Conservation (phyloP, 1,139 yeast genomes). For the Candida smagusa region DNA sequence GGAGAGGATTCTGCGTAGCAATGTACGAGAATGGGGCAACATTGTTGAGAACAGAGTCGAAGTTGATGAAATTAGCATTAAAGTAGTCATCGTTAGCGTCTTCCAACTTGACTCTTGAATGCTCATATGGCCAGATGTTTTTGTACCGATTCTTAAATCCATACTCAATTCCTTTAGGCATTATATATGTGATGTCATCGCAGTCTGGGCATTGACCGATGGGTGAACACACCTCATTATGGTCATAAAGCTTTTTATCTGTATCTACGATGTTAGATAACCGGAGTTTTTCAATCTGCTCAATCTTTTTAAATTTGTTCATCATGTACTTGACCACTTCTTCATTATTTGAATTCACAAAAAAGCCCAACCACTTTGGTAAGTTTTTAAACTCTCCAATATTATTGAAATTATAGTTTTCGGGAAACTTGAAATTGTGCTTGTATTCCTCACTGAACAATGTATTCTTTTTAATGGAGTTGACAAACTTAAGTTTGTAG, state of each 20-base stretch:
- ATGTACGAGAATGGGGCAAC: conserved; percentile 27
- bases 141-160: conserved; percentile 46
- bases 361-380: conserved; percentile 49
- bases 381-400: conserved; percentile 18
- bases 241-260: background rate
- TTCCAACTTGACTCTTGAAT: conserved; percentile 37
- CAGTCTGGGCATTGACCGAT: conserved; percentile 43
- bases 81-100: conserved; percentile 36
- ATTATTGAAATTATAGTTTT: conserved; percentile 16
- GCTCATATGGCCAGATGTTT: conserved; percentile 48
- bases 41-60: conserved; percentile 4
- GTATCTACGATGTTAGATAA: conserved; percentile 25
- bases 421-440: conserved; percentile 37
- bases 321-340: conserved; percentile 33
- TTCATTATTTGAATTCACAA: conserved; percentile 19
- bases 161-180: conserved; percentile 52
- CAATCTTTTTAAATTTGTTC: conserved; percentile 45
- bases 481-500: conserved; percentile 18
- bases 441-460: conserved; percentile 22
- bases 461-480: conserved; percentile 20
- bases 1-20: conserved; percentile 46
- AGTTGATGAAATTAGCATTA: conserved; percentile 38
- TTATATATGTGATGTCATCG: conserved; percentile 40
- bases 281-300: conserved; percentile 47
- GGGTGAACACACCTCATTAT: conserved; percentile 37